Evolutionary conservation across 208 protist species (phyloP), one percentile per base, ranked within the genome.

Genomic region (Wallacemonas sp.): DNA sequence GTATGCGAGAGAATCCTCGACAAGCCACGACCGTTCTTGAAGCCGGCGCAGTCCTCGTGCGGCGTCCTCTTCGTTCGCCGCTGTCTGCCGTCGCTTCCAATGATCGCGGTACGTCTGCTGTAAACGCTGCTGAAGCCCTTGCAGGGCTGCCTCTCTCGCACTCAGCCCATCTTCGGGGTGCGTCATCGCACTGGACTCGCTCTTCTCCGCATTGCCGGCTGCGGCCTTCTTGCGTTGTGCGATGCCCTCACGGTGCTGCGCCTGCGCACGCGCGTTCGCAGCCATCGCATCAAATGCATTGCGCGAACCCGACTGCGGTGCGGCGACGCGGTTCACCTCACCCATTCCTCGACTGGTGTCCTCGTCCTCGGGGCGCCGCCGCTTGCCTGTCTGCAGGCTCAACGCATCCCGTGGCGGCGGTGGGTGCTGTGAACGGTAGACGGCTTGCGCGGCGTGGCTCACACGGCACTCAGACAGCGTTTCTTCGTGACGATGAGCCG

Each of bases 1-100:
- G 54, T 87, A 87, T 0, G 58, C 65, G 0, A 80, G 36, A 8
- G 76, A 71, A 68, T 87, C 80, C 26, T 68, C 63, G 9, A 83
- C 54, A 13, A 87, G 62, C 21, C 63, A 24, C 0, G 64, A 63
- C 32, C 74, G 44, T 46, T 72, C 66, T 1, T 61, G 58, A 10
- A 70, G 36, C 13, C 48, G 38, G 3, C 32, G 53, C 13, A 62
- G 15, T 10, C 19, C 10, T 5, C 36, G 55, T 19, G n/a, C 27
- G 12, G 24, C 50, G 29, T 57, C 50, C n/a, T 57, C 50, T 4
- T 34, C 50, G 19, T 4, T 8, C 5, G 33, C 30, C 22, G 50
- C 50, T 5, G 50, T 32, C 6, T 57, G 29, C 5, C 50, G 26
- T 8, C 5, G 29, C 30, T 37, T 34, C 50, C 29, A 37, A 26